Percentiles rank a stretch among this genome's conserved stretches.
These are phyloP conservation scores for Sugiyamaella pinicola DNA, from an alignment of 1,139 yeast species.

Conservation along the genomic window DNA sequence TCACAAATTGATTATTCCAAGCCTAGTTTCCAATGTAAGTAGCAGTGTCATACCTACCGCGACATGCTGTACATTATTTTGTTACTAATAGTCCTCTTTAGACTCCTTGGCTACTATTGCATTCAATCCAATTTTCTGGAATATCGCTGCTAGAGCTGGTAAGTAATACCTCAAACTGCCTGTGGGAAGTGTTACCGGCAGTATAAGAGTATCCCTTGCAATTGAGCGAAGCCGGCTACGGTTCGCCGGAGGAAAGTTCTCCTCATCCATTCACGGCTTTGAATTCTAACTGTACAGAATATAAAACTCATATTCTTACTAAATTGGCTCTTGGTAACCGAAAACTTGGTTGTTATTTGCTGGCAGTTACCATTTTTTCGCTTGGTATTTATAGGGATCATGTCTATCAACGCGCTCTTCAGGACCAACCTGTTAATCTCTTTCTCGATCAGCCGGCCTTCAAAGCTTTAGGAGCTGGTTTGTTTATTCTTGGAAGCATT, in stretches of 20 bases:
- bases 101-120: constrained; percentile 54
- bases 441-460: constrained; percentile 45
- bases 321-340: constrained; percentile 70
- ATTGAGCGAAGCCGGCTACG: too few species aligned
- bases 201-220: too few species aligned
- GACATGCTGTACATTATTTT: not conserved
- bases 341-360: constrained; percentile 74
- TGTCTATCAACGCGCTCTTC: constrained; percentile 68
- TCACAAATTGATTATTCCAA: constrained; percentile 27
- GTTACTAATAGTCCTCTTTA: not conserved
- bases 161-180: constrained; percentile 23
- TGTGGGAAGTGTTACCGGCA: too few species aligned
- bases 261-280: too few species aligned
- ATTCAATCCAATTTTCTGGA: constrained; percentile 96
- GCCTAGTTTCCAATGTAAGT: constrained; percentile 28
- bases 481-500: constrained; percentile 70
- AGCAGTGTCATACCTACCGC: not conserved
- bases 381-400: constrained; percentile 82
- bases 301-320: constrained; percentile 72
- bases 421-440: constrained; percentile 48
- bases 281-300: constrained; percentile 49
- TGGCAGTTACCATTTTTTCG: constrained; percentile 80
- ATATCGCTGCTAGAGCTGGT: constrained; percentile 75
- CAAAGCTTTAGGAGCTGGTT: constrained; percentile 49
- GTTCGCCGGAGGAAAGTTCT: too few species aligned